Percentiles rank a stretch among this genome's conserved stretches.
Conservation (phyloP, 23 red algal genomes). For the Agarophyton chilense region DNA sequence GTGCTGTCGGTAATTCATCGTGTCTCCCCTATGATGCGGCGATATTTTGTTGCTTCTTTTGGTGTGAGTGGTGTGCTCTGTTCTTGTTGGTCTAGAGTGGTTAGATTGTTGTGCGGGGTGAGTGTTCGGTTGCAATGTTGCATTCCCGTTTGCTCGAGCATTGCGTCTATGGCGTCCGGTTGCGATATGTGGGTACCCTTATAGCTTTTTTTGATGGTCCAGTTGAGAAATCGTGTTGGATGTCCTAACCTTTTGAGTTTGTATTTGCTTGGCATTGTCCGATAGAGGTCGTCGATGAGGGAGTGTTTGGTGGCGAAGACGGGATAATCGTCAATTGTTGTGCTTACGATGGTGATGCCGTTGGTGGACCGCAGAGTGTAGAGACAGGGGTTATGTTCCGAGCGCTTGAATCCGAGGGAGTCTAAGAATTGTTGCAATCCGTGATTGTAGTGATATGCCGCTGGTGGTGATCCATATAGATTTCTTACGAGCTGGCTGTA, state of each 20-base stretch:
- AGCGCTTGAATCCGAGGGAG: background rate
- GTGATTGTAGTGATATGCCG: constrained; percentile 1
- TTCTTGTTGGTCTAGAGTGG: background rate
- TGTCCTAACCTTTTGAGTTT: background rate
- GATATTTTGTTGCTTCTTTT: background rate
- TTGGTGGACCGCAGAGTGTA: background rate
- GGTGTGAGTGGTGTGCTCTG: background rate
- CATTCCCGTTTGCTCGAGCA: background rate
- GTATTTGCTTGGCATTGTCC: background rate
- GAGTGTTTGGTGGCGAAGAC: background rate
- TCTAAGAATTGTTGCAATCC: background rate
- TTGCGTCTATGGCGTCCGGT: background rate
- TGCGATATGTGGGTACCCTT: background rate
- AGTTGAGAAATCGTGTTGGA: background rate
- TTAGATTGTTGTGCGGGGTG: background rate
- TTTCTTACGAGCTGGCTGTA: background rate
- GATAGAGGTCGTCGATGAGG: background rate
- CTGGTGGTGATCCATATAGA: background rate
- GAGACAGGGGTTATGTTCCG: background rate
- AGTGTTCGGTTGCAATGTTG: background rate
- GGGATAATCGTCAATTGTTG: background rate
- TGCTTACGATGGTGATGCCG: background rate
- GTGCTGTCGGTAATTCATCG: background rate
- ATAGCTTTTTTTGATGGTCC: background rate
- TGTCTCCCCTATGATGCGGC: background rate